Evolutionary conservation across 306 rosid genomes (phyloP).

Genomic region (Ammopiptanthus mongolicus): DNA sequence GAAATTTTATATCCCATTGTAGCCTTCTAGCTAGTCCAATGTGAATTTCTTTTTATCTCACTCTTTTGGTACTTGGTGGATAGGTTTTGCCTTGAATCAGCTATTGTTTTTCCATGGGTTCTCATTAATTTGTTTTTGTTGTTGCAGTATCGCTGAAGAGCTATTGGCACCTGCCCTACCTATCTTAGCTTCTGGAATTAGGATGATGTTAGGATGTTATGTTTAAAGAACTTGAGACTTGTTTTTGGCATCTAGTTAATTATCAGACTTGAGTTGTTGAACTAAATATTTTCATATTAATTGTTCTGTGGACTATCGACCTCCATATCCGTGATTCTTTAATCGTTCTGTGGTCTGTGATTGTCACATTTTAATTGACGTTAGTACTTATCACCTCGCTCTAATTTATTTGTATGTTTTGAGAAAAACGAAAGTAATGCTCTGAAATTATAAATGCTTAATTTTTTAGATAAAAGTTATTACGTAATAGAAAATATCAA

Average conservation of each 20-base stretch:
- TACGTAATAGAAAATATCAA: no score
- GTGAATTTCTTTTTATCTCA: neutral
- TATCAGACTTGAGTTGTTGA: conserved; percentile 25
- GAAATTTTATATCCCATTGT: no score
- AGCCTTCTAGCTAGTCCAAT: neutral
- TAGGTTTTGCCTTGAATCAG: neutral
- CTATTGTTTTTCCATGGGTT: neutral
- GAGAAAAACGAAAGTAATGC: no score
- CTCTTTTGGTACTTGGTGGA: neutral
- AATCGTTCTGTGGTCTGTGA: no score
- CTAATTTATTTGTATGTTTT: no score
- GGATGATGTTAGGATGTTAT: conserved; percentile 4
- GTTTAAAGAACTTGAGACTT: conserved; percentile 23
- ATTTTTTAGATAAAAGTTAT: no score
- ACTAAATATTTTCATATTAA: conserved; percentile 1
- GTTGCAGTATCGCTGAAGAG: conserved; percentile 71
- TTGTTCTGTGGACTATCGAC: neutral
- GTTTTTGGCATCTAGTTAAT: conserved; percentile 12
- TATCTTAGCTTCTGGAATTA: neutral
- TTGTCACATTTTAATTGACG: neutral
- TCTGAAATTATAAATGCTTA: no score
- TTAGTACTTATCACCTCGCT: no score
- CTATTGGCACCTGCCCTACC: neutral
- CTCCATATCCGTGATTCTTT: neutral
- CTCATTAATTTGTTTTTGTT: neutral